Conservation (phyloP, 1,284 basidiomycete genomes). For the Cystobasidium slooffiae region DNA sequence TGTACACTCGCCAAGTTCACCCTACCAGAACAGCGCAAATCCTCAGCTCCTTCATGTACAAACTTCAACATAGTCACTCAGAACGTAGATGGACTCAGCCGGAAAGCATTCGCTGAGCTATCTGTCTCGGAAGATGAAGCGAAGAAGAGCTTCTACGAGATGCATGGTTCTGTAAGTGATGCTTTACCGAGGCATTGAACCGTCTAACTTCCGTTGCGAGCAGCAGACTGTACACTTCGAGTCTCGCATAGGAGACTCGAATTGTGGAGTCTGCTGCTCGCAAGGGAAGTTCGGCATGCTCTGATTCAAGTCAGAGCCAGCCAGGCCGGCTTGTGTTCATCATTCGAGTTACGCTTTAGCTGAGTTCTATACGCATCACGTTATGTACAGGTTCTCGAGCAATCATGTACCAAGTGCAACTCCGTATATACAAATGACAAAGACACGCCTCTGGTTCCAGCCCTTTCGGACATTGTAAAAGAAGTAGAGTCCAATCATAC, state of each 20-base stretch:
- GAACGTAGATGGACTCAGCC: conserved; percentile 69
- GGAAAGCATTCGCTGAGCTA: conserved; percentile 53
- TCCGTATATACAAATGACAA: neutral
- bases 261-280: too few relatives aligned
- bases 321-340: too few relatives aligned
- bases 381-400: conserved; percentile 61
- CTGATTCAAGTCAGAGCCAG: too few relatives aligned
- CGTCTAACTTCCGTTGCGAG: too few relatives aligned
- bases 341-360: conserved; percentile 58
- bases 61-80: conserved; percentile 44
- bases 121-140: conserved; percentile 7
- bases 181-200: conserved; percentile 55
- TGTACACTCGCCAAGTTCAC: conserved; percentile 46
- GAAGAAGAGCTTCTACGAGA: conserved; percentile 62
- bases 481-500: conserved; percentile 54
- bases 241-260: too few relatives aligned
- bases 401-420: conserved; percentile 22
- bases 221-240: too few relatives aligned
- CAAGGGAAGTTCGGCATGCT: too few relatives aligned
- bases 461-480: conserved; percentile 63
- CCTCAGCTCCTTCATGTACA: neutral
- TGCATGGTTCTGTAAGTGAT: conserved; percentile 68
- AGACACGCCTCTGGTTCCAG: conserved; percentile 54
- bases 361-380: conserved; percentile 59
- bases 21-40: conserved; percentile 5